Evolutionary conservation across 2,329 filamentous ascomycete genomes (phyloP).

Genomic region (Fusarium sp.): DNA sequence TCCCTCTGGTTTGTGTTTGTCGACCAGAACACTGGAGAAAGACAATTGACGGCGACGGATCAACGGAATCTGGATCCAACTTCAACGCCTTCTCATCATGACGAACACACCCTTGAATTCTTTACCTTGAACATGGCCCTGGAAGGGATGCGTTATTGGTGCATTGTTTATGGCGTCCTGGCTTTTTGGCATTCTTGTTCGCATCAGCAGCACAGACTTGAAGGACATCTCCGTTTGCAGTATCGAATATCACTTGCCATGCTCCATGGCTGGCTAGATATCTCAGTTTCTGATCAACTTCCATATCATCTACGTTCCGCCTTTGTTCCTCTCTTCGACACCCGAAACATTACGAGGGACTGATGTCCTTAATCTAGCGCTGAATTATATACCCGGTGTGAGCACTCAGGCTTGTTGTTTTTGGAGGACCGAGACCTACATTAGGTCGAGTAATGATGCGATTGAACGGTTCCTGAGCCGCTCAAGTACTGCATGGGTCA

Average conservation of each 20-base stretch:
- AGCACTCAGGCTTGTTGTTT: conserved; percentile 35
- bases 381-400: conserved; percentile 47
- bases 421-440: conserved; percentile 31
- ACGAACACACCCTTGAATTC: conserved; percentile 41
- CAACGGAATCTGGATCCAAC: conserved; percentile 72
- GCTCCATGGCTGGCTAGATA: conserved; percentile 7
- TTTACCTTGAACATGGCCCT: conserved; percentile 46
- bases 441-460: conserved; percentile 35
- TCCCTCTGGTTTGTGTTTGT: conserved; percentile 96
- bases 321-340: conserved; percentile 9
- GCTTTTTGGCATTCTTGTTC: conserved; percentile 40
- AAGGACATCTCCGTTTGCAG: conserved; percentile 25
- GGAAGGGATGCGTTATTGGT: conserved; percentile 37
- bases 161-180: conserved; percentile 57
- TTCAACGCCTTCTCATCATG: conserved; percentile 48
- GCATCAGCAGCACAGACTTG: conserved; percentile 25
- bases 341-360: conserved; percentile 34
- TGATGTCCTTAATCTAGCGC: conserved; percentile 33
- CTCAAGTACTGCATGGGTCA: conserved; percentile 3
- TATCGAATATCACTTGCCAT: conserved; percentile 12
- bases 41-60: conserved; percentile 91
- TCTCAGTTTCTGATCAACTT: not conserved
- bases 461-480: not conserved
- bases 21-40: conserved; percentile 96
- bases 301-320: conserved; percentile 6